phyloP scores from a whole-genome alignment of 78 protist species.

The Chrysochromulina parva region DNA sequence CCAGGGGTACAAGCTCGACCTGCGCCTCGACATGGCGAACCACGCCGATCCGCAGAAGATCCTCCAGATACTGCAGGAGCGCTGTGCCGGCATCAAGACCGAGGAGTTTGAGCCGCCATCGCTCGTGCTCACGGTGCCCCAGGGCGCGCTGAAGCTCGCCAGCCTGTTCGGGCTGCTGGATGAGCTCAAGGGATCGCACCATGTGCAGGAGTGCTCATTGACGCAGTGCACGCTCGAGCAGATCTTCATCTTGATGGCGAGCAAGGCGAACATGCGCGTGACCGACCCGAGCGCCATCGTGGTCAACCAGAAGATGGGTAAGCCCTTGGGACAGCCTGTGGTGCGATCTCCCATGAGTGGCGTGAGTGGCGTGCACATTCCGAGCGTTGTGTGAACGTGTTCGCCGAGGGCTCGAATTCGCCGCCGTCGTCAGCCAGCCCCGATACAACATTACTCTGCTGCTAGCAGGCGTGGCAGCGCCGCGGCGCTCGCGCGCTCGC shows the following conservation, averaged over 20 bases:
- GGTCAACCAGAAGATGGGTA: no score
- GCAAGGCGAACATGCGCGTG: not conserved
- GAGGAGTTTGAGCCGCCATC: not conserved
- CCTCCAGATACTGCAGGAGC: not conserved
- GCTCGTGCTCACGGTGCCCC: not conserved
- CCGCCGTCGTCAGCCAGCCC: no score
- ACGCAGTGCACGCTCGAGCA: constrained; percentile 8
- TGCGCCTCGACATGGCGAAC: not conserved
- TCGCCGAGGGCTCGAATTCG: no score
- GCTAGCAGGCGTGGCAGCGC: no score
- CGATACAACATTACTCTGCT: no score
- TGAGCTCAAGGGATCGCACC: not conserved
- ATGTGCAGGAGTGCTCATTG: not conserved
- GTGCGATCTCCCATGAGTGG: no score
- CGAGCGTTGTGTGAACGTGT: no score
- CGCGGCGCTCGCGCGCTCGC: no score
- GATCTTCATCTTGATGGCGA: not conserved
- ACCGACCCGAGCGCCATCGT: no score
- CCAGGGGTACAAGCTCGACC: constrained; percentile 29
- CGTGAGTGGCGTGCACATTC: no score
- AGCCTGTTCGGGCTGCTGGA: not conserved
- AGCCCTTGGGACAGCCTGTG: no score
- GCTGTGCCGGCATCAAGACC: not conserved
- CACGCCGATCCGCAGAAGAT: not conserved
- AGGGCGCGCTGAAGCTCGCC: not conserved